These are phyloP conservation scores for Aspergillus uvarum DNA, from an alignment of 2,329 filamentous ascomycete genomes.

Conservation along the genomic window DNA sequence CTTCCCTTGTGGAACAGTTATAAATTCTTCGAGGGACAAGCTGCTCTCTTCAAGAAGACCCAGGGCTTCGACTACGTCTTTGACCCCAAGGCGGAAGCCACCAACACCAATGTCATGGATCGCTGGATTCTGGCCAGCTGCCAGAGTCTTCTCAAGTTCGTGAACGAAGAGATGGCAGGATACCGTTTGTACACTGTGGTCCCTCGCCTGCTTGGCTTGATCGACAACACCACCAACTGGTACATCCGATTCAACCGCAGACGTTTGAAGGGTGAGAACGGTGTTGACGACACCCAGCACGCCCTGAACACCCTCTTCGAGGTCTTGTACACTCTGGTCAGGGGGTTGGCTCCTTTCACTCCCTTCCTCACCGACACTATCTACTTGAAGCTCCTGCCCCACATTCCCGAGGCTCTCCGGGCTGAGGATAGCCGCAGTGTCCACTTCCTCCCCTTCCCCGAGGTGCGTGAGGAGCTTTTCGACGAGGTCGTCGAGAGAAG, in stretches of 20 bases:
- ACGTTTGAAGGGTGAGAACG: slow-evolving; percentile 85
- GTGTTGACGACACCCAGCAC: slow-evolving; percentile 80
- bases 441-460: slow-evolving; percentile 88
- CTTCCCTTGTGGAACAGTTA: slow-evolving; percentile 95
- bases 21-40: slow-evolving; percentile 92
- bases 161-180: slow-evolving; percentile 84
- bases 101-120: slow-evolving; percentile 91
- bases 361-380: slow-evolving; percentile 96
- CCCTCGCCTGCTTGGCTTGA: slow-evolving; percentile 75
- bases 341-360: slow-evolving; percentile 88
- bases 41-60: slow-evolving; percentile 80
- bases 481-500: slow-evolving; percentile 81
- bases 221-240: slow-evolving; percentile 98
- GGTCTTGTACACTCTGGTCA: slow-evolving; percentile 83
- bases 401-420: slow-evolving; percentile 71
- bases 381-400: slow-evolving; percentile 76
- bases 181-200: slow-evolving; percentile 90
- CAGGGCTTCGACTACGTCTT: slow-evolving; percentile 75
- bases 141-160: slow-evolving; percentile 85
- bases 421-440: slow-evolving; percentile 78
- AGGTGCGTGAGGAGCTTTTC: slow-evolving; percentile 84
- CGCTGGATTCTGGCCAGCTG: slow-evolving; percentile 91
- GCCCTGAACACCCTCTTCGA: slow-evolving; percentile 94
- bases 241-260: slow-evolving; percentile 95
- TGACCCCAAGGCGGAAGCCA: slow-evolving; percentile 70